Base-by-base conservation (phyloP, 1,284 basidiomycete genomes). In the Austroboletus olivaceoglutinosus region DNA sequence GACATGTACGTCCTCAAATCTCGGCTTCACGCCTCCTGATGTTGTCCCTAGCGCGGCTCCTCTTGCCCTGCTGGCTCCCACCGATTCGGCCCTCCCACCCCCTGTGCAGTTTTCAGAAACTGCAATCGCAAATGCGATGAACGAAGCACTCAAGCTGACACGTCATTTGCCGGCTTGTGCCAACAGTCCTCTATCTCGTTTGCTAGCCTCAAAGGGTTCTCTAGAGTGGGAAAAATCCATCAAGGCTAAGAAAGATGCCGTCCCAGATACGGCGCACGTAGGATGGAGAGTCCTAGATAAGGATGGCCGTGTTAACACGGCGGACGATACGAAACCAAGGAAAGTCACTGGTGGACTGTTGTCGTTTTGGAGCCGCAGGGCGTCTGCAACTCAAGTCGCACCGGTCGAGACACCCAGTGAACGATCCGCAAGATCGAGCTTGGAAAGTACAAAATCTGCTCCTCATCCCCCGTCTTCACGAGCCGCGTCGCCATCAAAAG, bases 221-320 rank as follows among this genome's bases (percentile, higher is more conserved):
- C 77, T 78, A 16, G 80, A 85, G 27, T 90, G 88, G 88, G 85
- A 89, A 61, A 73, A 73, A 12, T 77, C 83, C 13, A 70, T 89
- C 1, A 87, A 82, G 64, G 72, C 77, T 4, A 72, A 70, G 41
- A 74, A 76, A 33, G 79, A 78, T 18, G 54, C 72, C 31, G 55
- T 70, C n/a, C 70, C 74, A 27, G 81, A 85, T 34, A 68, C 75
- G 22, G 55, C 81, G 7, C 85, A 84, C 18, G 69, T 73, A 9
- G 87, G 87, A 5, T 89, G 87, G 87, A 74, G 81, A 47, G 73
- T 82, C 13, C 59, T 81, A n/a, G 76, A 80, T 50, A 74, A 76
- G 58, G 69, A 74, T 13, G 52, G 66, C 27, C 55, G 63, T 46
- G 40, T 53, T n/a, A 30, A 61, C 15, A 47, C 62, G 15, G 45